Percentiles rank a stretch among this genome's conserved stretches.
Evolutionary conservation across 2,329 filamentous ascomycete genomes (phyloP).

Genomic region (Botrytis aclada): DNA sequence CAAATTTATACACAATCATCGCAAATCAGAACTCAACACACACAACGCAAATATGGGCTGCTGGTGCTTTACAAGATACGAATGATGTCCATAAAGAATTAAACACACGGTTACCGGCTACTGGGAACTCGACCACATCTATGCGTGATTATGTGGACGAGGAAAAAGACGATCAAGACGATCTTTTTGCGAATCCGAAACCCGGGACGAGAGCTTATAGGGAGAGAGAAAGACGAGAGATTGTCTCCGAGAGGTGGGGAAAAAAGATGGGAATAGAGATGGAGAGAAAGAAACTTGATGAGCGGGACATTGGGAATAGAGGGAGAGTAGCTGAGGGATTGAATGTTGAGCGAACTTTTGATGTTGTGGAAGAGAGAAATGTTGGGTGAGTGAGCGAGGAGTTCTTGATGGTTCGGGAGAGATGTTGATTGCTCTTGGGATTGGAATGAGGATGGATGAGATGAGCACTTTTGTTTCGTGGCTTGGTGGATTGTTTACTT

Average conservation of each 20-base stretch:
- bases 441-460: not conserved
- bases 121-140: not conserved
- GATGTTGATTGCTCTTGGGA: not conserved
- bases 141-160: not conserved
- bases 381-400: not conserved
- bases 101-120: too few species aligned
- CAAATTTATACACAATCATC: not conserved
- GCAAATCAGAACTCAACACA: not conserved
- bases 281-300: not conserved
- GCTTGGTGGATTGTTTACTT: not conserved
- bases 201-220: slow-evolving; percentile 29
- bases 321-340: not conserved
- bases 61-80: not conserved
- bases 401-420: not conserved
- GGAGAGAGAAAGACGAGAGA: slow-evolving; percentile 26
- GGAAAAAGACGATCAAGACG: not conserved
- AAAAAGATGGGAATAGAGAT: not conserved
- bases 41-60: not conserved
- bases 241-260: not conserved
- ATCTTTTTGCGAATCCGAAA: slow-evolving; percentile 6
- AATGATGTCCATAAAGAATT: not conserved
- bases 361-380: not conserved
- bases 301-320: too few species aligned
- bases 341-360: not conserved
- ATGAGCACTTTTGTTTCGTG: not conserved